phyloP scores from a whole-genome alignment of 345 rosid species.

The Ricinus communis region DNA sequence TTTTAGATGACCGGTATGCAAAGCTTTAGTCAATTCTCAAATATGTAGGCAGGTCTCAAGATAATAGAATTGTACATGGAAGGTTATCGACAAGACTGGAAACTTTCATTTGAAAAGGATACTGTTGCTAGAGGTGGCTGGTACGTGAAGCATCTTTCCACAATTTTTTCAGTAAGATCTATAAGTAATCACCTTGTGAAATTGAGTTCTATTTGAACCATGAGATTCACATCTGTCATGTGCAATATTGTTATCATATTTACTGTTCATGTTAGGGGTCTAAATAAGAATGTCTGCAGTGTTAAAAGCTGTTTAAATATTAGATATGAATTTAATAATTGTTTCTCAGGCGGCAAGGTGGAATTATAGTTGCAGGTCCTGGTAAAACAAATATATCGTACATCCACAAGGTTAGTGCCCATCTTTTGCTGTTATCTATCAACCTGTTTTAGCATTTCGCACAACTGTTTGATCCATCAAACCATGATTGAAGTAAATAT shows the following conservation, averaged over 20 bases:
- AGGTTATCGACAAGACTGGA: slow-evolving; percentile 96
- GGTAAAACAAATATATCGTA: slow-evolving; percentile 74
- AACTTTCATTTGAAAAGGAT: slow-evolving; percentile 76
- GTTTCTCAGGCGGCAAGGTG: slow-evolving; percentile 85
- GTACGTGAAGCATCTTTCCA: slow-evolving; percentile 39
- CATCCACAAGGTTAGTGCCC: slow-evolving; percentile 65
- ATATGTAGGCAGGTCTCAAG: slow-evolving; percentile 77
- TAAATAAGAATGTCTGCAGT: not conserved
- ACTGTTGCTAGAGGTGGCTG: slow-evolving; percentile 88
- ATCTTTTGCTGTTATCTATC: not conserved
- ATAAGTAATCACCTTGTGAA: not conserved
- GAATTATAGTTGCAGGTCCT: slow-evolving; percentile 87
- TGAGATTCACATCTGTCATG: not conserved
- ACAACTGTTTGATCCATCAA: slow-evolving; percentile 3
- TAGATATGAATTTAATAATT: slow-evolving; percentile 13
- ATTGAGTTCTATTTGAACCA: not conserved
- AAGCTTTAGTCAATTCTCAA: not conserved
- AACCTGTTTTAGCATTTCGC: not conserved
- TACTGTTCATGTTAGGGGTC: not conserved
- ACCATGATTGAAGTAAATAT: not conserved
- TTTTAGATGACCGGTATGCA: not conserved
- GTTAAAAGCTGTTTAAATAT: not conserved
- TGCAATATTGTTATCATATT: not conserved
- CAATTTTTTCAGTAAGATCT: not conserved
- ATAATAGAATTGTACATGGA: slow-evolving; percentile 82